These are phyloP conservation scores for Leishmania braziliensis DNA, from an alignment of 208 protist species.

Conservation along the genomic window DNA sequence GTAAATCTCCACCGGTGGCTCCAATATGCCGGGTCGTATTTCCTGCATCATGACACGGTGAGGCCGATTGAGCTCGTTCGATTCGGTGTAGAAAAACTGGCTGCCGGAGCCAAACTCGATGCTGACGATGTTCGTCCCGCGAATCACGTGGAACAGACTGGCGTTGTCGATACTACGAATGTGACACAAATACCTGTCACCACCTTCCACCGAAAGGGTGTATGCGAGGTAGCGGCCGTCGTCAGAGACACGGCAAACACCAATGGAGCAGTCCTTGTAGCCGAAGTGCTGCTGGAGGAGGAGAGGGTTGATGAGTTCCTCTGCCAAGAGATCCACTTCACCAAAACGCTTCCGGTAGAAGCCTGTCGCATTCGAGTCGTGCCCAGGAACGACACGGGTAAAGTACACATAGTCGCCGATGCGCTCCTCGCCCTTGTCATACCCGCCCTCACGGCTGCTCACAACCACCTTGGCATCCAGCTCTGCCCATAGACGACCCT, in stretches of 20 bases:
- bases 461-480: slow-evolving; percentile 86
- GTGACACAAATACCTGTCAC: slow-evolving; percentile 91
- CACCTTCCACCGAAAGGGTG: slow-evolving; percentile 88
- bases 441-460: slow-evolving; percentile 85
- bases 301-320: slow-evolving; percentile 91
- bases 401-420: slow-evolving; percentile 93
- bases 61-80: slow-evolving; percentile 89
- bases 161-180: slow-evolving; percentile 89
- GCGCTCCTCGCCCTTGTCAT: slow-evolving; percentile 91
- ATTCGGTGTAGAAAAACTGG: slow-evolving; percentile 91
- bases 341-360: slow-evolving; percentile 91
- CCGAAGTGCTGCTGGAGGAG: slow-evolving; percentile 89
- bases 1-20: slow-evolving; percentile 83
- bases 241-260: slow-evolving; percentile 88
- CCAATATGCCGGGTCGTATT: slow-evolving; percentile 85
- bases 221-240: slow-evolving; percentile 90
- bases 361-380: slow-evolving; percentile 74
- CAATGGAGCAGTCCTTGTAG: slow-evolving; percentile 85
- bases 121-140: slow-evolving; percentile 89
- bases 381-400: slow-evolving; percentile 74
- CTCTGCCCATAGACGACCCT: slow-evolving; percentile 83
- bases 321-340: slow-evolving; percentile 82
- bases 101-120: slow-evolving; percentile 89
- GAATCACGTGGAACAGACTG: slow-evolving; percentile 89
- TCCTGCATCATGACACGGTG: slow-evolving; percentile 89